Conservation (phyloP, 2,329 filamentous ascomycete species). For the Talaromyces pinophilus region DNA sequence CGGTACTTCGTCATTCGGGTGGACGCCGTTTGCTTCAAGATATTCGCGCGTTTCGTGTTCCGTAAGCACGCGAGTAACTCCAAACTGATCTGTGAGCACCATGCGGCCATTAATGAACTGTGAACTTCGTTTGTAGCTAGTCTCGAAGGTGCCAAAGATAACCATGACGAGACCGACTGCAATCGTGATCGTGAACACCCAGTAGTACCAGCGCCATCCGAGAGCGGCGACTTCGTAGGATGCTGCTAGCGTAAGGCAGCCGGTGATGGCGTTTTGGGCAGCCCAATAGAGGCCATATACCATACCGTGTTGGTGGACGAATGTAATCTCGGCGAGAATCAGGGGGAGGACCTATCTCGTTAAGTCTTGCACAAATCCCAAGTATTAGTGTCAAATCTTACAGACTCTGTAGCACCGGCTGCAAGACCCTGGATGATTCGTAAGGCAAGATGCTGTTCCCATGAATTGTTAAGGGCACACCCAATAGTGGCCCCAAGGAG, state of each 20-base stretch:
- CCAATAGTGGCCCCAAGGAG: constrained; percentile 38
- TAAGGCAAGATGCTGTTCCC: constrained; percentile 40
- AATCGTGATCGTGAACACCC: constrained; percentile 41
- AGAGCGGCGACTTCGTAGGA: constrained; percentile 41
- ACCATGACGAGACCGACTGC: constrained; percentile 41
- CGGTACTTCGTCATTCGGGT: background rate
- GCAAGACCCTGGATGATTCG: constrained; percentile 43
- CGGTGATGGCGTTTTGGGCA: constrained; percentile 39
- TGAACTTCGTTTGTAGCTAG: constrained; percentile 39
- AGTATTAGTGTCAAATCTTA: background rate
- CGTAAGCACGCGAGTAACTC: constrained; percentile 39
- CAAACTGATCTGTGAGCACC: constrained; percentile 44
- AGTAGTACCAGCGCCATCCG: constrained; percentile 48
- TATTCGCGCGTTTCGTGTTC: constrained; percentile 34
- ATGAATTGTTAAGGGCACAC: constrained; percentile 37
- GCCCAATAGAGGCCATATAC: constrained; percentile 45
- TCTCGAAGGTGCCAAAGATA: constrained; percentile 46
- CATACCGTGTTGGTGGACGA: constrained; percentile 42
- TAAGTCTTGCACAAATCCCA: background rate
- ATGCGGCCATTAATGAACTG: constrained; percentile 38
- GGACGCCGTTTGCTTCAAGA: constrained; percentile 1
- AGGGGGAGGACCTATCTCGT: constrained; percentile 33
- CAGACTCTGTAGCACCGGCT: constrained; percentile 45
- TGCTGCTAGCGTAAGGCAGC: constrained; percentile 36
- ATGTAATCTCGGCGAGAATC: constrained; percentile 45